Conservation (phyloP, 495 filamentous ascomycete species). For the Ramalina peruviana region DNA sequence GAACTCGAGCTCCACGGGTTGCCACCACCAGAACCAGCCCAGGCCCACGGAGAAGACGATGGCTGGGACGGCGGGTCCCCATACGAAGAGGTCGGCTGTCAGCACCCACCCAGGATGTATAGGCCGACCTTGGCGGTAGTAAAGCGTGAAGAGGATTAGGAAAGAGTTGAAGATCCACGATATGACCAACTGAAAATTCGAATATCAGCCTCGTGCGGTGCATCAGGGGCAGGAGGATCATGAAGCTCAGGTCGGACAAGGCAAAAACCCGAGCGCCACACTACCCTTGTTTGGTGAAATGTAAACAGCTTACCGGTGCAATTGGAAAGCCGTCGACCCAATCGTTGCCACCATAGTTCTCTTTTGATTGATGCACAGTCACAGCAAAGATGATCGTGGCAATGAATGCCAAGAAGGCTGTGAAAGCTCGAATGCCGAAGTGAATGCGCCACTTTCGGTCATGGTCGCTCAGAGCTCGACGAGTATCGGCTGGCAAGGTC, state of each 20-base stretch:
- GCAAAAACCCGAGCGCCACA: neutral
- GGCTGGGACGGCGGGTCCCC: conserved; percentile 13
- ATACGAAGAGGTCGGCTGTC: conserved; percentile 13
- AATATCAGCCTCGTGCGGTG: neutral
- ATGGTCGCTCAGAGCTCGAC: conserved; percentile 4
- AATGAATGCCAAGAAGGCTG: conserved; percentile 15
- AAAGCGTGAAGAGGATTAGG: conserved; percentile 10
- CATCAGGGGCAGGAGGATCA: neutral
- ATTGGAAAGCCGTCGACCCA: conserved; percentile 17
- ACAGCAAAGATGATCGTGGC: conserved; percentile 14
- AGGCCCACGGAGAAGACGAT: conserved; percentile 15
- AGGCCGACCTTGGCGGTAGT: conserved; percentile 6
- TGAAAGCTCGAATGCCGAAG: conserved; percentile 10
- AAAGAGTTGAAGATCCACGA: conserved; percentile 14
- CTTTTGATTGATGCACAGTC: conserved; percentile 6
- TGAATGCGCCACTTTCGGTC: conserved; percentile 15
- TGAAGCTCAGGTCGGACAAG: neutral
- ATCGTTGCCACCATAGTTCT: conserved; percentile 11
- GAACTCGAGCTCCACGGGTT: conserved; percentile 8
- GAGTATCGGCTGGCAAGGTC: conserved; percentile 6
- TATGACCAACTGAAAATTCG: conserved; percentile 10
- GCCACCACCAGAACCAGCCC: conserved; percentile 19
- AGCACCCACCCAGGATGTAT: conserved; percentile 16
- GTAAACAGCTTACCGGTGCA: conserved; percentile 10
- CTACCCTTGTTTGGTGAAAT: neutral